Evolutionary conservation across 2,329 filamentous ascomycete genomes (phyloP).

Genomic region (Xylaria sp.): DNA sequence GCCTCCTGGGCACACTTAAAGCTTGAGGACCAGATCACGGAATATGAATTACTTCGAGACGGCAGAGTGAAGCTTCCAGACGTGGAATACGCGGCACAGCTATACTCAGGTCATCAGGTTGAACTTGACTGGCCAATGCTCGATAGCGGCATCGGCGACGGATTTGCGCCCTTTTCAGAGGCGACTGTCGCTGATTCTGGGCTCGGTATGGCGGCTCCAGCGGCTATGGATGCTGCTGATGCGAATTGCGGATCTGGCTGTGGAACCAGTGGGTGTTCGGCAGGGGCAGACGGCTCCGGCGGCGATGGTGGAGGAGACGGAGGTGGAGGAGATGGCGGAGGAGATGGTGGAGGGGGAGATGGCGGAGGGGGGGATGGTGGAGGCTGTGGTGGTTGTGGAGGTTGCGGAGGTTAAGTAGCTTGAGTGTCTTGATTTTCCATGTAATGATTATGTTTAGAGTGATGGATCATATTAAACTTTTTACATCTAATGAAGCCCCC

Average conservation of each 20-base stretch:
- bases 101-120: background rate
- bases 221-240: background rate
- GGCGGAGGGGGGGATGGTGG: too few relatives aligned
- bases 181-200: conserved; percentile 13
- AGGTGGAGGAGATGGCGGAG: background rate
- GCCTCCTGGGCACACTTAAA: conserved; percentile 19
- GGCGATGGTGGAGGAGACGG: background rate
- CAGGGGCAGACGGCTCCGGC: background rate
- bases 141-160: background rate
- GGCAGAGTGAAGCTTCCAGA: conserved; percentile 18
- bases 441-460: background rate
- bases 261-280: conserved; percentile 8
- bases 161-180: background rate
- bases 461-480: background rate
- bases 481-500: background rate
- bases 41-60: conserved; percentile 23
- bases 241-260: conserved; percentile 15
- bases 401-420: background rate
- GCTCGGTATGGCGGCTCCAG: background rate
- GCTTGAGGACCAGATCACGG: conserved; percentile 12
- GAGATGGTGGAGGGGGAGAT: too few relatives aligned
- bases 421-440: background rate
- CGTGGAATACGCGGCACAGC: conserved; percentile 4
- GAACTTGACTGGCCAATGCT: background rate
- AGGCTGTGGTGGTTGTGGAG: conserved; percentile 1